Evolutionary conservation across 257 asterid genomes (phyloP).

Genomic region (Thymus mandschuricus): DNA sequence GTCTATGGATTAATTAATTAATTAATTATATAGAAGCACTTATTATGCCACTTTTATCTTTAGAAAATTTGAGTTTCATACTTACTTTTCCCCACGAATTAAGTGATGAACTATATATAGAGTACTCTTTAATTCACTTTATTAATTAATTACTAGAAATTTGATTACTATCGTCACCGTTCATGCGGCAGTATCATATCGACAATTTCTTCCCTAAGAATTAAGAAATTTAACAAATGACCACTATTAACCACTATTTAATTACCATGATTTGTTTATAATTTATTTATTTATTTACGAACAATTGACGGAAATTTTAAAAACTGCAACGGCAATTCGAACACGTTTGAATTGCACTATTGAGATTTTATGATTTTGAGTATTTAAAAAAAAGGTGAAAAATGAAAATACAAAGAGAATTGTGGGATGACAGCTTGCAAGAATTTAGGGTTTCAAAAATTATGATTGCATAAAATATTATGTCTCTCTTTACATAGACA

Average conservation of each 20-base stretch:
- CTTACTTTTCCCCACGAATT: background rate
- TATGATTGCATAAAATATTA: constrained; percentile 6
- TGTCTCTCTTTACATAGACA: constrained; percentile 19
- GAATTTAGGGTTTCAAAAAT: constrained; percentile 4
- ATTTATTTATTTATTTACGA: too few relatives aligned
- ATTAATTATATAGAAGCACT: background rate
- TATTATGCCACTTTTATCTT: background rate
- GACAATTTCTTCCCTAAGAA: too few relatives aligned
- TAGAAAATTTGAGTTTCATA: background rate
- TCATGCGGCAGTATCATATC: too few relatives aligned
- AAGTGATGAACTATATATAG: background rate
- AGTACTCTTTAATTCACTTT: background rate
- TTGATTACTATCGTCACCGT: too few relatives aligned
- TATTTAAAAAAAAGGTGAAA: too few relatives aligned
- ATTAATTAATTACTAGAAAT: background rate
- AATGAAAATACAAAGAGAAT: background rate
- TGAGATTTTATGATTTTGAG: too few relatives aligned
- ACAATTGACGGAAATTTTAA: too few relatives aligned
- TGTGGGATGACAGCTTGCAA: constrained; percentile 1
- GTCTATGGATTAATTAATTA: background rate
- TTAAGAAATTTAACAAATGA: too few relatives aligned
- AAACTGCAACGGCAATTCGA: too few relatives aligned
- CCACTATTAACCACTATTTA: too few relatives aligned
- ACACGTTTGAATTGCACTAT: too few relatives aligned
- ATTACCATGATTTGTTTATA: too few relatives aligned